Percentiles rank a stretch among this genome's conserved stretches.
These are phyloP conservation scores for Calonectria montana DNA, from an alignment of 2,329 filamentous ascomycete genomes.

Conservation along the genomic window DNA sequence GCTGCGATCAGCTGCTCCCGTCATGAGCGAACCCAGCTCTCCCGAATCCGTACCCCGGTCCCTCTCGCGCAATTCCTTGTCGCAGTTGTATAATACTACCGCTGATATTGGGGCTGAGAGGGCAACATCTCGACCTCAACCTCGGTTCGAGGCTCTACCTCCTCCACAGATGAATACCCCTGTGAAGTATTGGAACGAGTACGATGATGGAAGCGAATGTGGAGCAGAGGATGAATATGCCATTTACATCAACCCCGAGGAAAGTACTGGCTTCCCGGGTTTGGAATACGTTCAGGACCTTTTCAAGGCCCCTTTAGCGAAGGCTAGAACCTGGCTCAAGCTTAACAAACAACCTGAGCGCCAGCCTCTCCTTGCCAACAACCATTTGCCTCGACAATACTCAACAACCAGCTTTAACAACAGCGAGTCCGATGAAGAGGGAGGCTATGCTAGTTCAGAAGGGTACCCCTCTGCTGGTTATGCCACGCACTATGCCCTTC, in stretches of 20 bases:
- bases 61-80: constrained; percentile 21
- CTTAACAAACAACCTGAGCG: constrained; percentile 43
- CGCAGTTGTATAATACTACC: constrained; percentile 20
- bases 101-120: constrained; percentile 25
- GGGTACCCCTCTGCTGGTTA: constrained; percentile 64
- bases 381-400: constrained; percentile 42
- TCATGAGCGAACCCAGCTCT: constrained; percentile 53
- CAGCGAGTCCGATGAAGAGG: constrained; percentile 57
- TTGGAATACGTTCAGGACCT: constrained; percentile 68
- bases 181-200: constrained; percentile 84
- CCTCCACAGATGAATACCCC: constrained; percentile 43
- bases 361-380: constrained; percentile 45
- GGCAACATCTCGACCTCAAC: constrained; percentile 43
- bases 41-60: constrained; percentile 43
- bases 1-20: constrained; percentile 59
- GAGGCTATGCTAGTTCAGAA: constrained; percentile 65
- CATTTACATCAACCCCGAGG: constrained; percentile 80
- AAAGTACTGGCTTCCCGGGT: constrained; percentile 69
- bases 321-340: constrained; percentile 63
- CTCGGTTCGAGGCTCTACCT: constrained; percentile 47
- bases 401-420: constrained; percentile 41
- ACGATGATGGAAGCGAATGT: constrained; percentile 81
- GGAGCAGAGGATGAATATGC: constrained; percentile 71
- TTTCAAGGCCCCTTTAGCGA: constrained; percentile 61
- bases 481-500: constrained; percentile 65